phyloP scores from a whole-genome alignment of 177 flowering plant genomes.

The Vitis hybrid region DNA sequence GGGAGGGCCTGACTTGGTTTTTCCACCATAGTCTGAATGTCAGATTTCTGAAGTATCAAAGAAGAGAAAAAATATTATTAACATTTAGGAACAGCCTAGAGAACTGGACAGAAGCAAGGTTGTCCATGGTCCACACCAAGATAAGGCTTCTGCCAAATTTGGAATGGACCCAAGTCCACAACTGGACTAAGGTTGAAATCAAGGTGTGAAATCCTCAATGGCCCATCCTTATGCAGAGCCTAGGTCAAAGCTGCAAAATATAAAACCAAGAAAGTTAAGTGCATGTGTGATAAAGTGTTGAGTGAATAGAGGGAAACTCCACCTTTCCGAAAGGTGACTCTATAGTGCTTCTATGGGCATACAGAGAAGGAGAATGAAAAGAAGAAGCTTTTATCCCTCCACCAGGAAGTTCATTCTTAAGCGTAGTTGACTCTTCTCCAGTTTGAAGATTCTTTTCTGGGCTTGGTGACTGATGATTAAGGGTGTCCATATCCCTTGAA shows the following conservation, averaged over 20 bases:
- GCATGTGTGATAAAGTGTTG: background rate
- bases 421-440: slow-evolving; percentile 16
- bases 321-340: slow-evolving; percentile 36
- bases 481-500: slow-evolving; percentile 9
- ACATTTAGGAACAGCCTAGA: background rate
- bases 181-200: background rate
- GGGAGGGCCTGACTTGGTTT: slow-evolving; percentile 22
- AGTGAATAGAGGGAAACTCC: slow-evolving; percentile 1
- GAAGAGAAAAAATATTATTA: slow-evolving; percentile 2
- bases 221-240: background rate
- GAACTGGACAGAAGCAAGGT: background rate
- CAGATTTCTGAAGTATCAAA: slow-evolving; percentile 4
- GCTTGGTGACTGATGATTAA: slow-evolving; percentile 20
- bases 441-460: slow-evolving; percentile 14
- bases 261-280: background rate
- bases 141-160: background rate
- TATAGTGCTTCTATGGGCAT: slow-evolving; percentile 9
- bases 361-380: slow-evolving; percentile 24
- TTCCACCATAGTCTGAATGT: slow-evolving; percentile 24
- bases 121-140: background rate
- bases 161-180: too few species aligned
- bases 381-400: slow-evolving; percentile 9
- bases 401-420: slow-evolving; percentile 17
- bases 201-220: background rate
- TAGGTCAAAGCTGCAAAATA: background rate